These are phyloP conservation scores for Penicillium argentinense DNA, from an alignment of 495 filamentous ascomycete species.

Conservation along the genomic window DNA sequence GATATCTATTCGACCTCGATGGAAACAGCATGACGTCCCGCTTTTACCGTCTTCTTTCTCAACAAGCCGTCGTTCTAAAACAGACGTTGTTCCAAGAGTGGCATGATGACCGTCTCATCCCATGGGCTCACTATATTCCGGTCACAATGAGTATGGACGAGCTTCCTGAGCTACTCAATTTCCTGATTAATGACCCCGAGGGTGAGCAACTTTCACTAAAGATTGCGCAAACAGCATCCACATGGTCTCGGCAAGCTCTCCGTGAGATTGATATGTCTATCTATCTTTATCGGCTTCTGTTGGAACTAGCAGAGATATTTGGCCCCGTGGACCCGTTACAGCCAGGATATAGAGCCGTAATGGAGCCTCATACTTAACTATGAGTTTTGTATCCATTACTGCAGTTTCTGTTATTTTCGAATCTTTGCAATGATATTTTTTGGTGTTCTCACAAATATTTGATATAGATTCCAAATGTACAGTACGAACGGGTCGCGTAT, in stretches of 20 bases:
- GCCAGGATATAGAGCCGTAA: too few species aligned
- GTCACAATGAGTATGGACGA: constrained; percentile 46
- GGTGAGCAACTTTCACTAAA: constrained; percentile 30
- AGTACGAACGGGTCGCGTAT: too few species aligned
- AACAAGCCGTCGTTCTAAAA: constrained; percentile 42
- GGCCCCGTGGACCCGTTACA: neutral
- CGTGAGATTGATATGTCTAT: constrained; percentile 37
- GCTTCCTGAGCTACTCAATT: constrained; percentile 44
- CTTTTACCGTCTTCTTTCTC: constrained; percentile 49
- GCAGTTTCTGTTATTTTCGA: too few species aligned
- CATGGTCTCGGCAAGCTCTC: constrained; percentile 41
- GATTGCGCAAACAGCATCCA: constrained; percentile 42
- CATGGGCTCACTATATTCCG: constrained; percentile 57
- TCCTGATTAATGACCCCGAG: constrained; percentile 31
- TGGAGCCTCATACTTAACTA: too few species aligned
- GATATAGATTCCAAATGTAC: too few species aligned
- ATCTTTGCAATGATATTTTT: too few species aligned
- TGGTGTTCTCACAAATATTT: too few species aligned
- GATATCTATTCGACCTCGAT: constrained; percentile 48
- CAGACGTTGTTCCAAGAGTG: constrained; percentile 54
- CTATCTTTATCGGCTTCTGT: constrained; percentile 40
- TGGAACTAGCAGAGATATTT: constrained; percentile 36
- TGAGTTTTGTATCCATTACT: too few species aligned
- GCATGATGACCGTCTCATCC: constrained; percentile 55
- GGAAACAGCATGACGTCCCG: constrained; percentile 56